phyloP scores from a whole-genome alignment of 805 yeast species.

The Metschnikowia sp. region DNA sequence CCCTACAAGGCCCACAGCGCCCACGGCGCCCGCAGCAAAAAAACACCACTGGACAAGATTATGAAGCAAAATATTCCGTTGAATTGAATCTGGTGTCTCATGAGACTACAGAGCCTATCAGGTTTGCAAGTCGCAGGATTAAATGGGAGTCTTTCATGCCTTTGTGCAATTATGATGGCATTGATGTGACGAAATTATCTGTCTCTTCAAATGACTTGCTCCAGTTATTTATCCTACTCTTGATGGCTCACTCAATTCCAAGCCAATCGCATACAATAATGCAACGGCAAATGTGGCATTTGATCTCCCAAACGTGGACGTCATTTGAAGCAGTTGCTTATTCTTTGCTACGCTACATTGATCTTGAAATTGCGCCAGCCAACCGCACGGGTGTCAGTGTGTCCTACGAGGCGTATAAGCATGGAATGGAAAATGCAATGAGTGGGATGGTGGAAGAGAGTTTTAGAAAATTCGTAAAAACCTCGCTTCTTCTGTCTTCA shows the following conservation, averaged over 20 bases:
- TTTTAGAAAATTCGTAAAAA: constrained; percentile 21
- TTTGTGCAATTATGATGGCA: constrained; percentile 42
- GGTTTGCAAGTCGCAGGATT: constrained; percentile 10
- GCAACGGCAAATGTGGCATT: constrained; percentile 22
- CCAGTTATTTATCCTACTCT: constrained; percentile 46
- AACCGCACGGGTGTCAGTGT: constrained; percentile 15
- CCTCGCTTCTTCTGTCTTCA: constrained; percentile 27
- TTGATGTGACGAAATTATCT: constrained; percentile 34
- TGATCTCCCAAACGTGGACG: constrained; percentile 33
- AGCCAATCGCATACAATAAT: constrained; percentile 27
- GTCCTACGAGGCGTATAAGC: constrained; percentile 1
- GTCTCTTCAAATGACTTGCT: constrained; percentile 42
- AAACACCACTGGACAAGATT: constrained; percentile 1
- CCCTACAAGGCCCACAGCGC: background rate
- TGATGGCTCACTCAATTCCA: constrained; percentile 40
- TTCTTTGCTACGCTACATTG: constrained; percentile 48
- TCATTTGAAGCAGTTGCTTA: constrained; percentile 44
- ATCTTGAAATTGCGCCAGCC: constrained; percentile 28
- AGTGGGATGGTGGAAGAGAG: constrained; percentile 18
- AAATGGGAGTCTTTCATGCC: constrained; percentile 32
- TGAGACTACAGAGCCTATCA: constrained; percentile 6
- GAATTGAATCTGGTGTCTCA: background rate
- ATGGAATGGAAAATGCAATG: constrained; percentile 15
- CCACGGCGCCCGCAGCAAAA: constrained; percentile 12
- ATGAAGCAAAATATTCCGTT: constrained; percentile 3